Evolutionary conservation across 192 early-diverging fungal genomes (phyloP).

Genomic region (Mortierella claussenii): DNA sequence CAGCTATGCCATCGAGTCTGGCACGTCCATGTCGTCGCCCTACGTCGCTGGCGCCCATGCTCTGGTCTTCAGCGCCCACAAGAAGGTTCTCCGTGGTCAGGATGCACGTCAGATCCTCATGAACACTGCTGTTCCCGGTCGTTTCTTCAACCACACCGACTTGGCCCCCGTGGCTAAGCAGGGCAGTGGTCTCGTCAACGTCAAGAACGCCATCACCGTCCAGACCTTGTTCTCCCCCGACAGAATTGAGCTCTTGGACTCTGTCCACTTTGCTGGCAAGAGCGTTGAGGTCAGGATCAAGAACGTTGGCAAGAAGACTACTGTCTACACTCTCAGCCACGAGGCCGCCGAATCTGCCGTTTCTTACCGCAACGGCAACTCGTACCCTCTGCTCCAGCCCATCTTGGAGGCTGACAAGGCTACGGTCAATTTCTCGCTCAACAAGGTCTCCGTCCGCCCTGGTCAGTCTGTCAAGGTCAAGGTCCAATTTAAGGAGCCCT

Average conservation of each 20-base stretch:
- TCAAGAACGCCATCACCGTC: slow-evolving; percentile 66
- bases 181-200: slow-evolving; percentile 79
- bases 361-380: slow-evolving; percentile 33
- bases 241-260: slow-evolving; percentile 64
- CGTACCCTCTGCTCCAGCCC: slow-evolving; percentile 46
- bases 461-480: slow-evolving; percentile 38
- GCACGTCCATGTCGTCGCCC: slow-evolving; percentile 88
- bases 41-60: slow-evolving; percentile 78
- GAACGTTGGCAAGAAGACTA: slow-evolving; percentile 43
- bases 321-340: slow-evolving; percentile 49
- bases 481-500: slow-evolving; percentile 55
- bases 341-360: slow-evolving; percentile 46
- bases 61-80: slow-evolving; percentile 64
- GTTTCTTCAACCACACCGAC: background rate
- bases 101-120: slow-evolving; percentile 39
- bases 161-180: slow-evolving; percentile 62
- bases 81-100: slow-evolving; percentile 51
- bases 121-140: slow-evolving; percentile 28
- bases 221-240: slow-evolving; percentile 66
- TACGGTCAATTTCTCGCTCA: slow-evolving; percentile 39
- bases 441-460: slow-evolving; percentile 35
- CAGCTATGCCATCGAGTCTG: slow-evolving; percentile 61
- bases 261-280: slow-evolving; percentile 43
- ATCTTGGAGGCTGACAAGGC: slow-evolving; percentile 48
- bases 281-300: slow-evolving; percentile 52